Conservation (phyloP, 2,329 filamentous ascomycete genomes). For the Didymellaceae sp. region DNA sequence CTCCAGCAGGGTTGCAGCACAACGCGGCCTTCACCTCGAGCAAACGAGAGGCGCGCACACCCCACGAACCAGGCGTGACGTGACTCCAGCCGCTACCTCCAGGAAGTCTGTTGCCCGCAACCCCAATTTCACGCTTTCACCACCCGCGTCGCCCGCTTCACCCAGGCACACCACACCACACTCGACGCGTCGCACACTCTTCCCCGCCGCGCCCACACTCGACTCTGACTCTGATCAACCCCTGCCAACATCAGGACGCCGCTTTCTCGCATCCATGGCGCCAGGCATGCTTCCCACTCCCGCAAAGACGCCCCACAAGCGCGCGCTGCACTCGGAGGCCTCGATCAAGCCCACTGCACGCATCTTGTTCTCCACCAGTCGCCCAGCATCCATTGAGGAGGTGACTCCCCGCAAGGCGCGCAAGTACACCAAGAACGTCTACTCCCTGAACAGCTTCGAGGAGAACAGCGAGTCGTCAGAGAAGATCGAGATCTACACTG, state of each 20-base stretch:
- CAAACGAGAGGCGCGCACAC: constrained; percentile 22
- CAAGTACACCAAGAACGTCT: constrained; percentile 62
- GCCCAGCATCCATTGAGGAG: constrained; percentile 67
- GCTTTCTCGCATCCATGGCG: constrained; percentile 37
- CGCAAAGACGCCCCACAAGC: constrained; percentile 76
- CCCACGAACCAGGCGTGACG: constrained; percentile 34
- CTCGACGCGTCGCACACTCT: constrained; percentile 38
- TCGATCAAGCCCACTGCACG: constrained; percentile 59
- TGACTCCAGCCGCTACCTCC: constrained; percentile 39
- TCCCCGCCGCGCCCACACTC: constrained; percentile 24
- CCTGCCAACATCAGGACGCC: constrained; percentile 35
- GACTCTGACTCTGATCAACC: constrained; percentile 43
- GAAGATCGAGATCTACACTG: constrained; percentile 75
- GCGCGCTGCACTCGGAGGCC: constrained; percentile 48
- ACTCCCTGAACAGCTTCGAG: constrained; percentile 47
- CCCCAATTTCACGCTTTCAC: constrained; percentile 56
- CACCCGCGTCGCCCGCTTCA: constrained; percentile 51
- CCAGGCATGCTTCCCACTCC: constrained; percentile 75
- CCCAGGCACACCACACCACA: constrained; percentile 38
- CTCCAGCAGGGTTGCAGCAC: constrained; percentile 65
- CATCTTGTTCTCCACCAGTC: constrained; percentile 65
- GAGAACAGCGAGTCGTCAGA: constrained; percentile 62
- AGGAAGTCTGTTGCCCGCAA: constrained; percentile 45
- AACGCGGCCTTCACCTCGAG: constrained; percentile 50
- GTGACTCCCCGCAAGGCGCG: constrained; percentile 65